These are phyloP conservation scores for Pseudocohnilembus persalinus DNA, from an alignment of 169 alveolate genomes.

Conservation along the genomic window DNA sequence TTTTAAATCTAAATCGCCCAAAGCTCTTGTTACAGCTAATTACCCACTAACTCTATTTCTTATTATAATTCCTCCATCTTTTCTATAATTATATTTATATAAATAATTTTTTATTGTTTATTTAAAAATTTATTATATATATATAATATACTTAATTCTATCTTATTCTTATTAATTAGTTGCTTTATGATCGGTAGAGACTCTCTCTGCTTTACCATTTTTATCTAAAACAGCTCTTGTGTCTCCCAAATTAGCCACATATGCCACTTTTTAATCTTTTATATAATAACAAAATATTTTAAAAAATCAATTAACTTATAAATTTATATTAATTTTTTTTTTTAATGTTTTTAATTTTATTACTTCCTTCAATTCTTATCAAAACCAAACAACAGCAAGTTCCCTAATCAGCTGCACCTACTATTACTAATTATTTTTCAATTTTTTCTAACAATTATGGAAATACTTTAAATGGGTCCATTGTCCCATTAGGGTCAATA, in stretches of 20 bases:
- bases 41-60: conserved; percentile 81
- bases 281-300: conserved; percentile 24
- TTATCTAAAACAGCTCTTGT: conserved; percentile 77
- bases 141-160: conserved; percentile 44
- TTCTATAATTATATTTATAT: conserved; percentile 5
- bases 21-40: conserved; percentile 78
- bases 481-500: conserved; percentile 26
- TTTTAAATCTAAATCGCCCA: conserved; percentile 83
- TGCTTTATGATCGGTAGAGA: conserved; percentile 78
- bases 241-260: conserved; percentile 84
- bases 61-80: conserved; percentile 73
- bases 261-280: conserved; percentile 25
- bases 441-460: conserved; percentile 28
- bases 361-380: conserved; percentile 23
- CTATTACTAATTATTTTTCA: conserved; percentile 43
- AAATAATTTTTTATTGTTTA: not conserved
- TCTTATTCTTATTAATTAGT: conserved; percentile 63
- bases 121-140: not conserved
- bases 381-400: conserved; percentile 38
- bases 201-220: conserved; percentile 71
- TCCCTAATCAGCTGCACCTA: conserved; percentile 49
- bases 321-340: not conserved
- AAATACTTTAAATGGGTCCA: conserved; percentile 26
- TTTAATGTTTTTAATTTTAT: not conserved
- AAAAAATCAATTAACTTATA: not conserved